These are phyloP conservation scores for Hortiboletus flavorubellus DNA, from an alignment of 768 basidiomycete genomes.

Conservation along the genomic window DNA sequence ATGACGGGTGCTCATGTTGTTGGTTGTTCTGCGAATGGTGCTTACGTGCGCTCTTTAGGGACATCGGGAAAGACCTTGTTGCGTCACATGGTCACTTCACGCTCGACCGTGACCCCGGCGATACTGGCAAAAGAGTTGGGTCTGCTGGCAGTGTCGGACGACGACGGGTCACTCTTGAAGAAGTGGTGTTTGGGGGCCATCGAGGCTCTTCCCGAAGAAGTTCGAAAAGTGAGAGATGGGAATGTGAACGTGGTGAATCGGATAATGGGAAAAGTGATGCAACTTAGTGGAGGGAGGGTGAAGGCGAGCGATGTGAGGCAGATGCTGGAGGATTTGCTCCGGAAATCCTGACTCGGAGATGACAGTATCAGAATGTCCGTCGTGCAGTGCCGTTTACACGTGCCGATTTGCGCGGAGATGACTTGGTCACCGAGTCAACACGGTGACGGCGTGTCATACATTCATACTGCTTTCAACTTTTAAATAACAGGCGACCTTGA, in stretches of 20 bases:
- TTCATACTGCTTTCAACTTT: too few species aligned
- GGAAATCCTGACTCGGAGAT: too few species aligned
- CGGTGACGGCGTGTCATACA: too few species aligned
- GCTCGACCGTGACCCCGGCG: slow-evolving; percentile 34
- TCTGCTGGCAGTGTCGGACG: slow-evolving; percentile 39
- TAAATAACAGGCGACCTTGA: too few species aligned
- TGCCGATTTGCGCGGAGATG: too few species aligned
- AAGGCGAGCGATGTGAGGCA: slow-evolving; percentile 65
- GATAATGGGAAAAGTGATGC: slow-evolving; percentile 61
- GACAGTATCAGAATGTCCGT: too few species aligned
- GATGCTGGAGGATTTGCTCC: slow-evolving; percentile 48
- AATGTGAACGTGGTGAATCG: slow-evolving; percentile 69
- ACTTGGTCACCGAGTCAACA: too few species aligned
- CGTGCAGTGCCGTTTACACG: too few species aligned
- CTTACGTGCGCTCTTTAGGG: slow-evolving; percentile 39
- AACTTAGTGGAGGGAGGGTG: slow-evolving; percentile 69
- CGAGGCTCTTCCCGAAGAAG: slow-evolving; percentile 61
- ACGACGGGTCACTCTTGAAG: slow-evolving; percentile 41
- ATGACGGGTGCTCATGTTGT: slow-evolving; percentile 58
- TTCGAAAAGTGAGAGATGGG: slow-evolving; percentile 60
- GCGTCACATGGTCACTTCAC: slow-evolving; percentile 59
- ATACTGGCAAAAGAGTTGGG: slow-evolving; percentile 50
- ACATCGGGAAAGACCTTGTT: slow-evolving; percentile 77
- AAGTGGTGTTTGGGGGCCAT: slow-evolving; percentile 64
- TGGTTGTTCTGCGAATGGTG: background rate